Evolutionary conservation across 2,329 filamentous ascomycete genomes (phyloP).

Genomic region (Stagonosporopsis cucurbitacearum): DNA sequence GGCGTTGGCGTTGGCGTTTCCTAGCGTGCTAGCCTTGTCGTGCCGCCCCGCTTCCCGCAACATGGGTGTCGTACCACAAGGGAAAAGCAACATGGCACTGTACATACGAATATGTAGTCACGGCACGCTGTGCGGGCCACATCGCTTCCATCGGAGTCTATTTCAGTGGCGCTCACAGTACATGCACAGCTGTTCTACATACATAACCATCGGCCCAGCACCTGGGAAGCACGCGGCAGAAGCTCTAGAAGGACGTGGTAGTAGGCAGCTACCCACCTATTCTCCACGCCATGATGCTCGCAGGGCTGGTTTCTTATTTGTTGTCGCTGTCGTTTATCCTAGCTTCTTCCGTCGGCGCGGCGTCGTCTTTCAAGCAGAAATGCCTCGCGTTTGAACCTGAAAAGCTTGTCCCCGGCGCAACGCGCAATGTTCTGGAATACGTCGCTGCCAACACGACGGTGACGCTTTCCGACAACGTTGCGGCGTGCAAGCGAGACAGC

Average conservation of each 20-base stretch:
- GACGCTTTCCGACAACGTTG: slow-evolving; percentile 47
- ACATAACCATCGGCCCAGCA: too few relatives aligned
- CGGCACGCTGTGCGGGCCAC: slow-evolving; percentile 1
- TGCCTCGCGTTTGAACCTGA: slow-evolving; percentile 33
- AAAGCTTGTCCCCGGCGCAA: slow-evolving; percentile 20
- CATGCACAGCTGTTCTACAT: too few relatives aligned
- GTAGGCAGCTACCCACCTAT: too few relatives aligned
- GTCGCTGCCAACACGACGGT: slow-evolving; percentile 49
- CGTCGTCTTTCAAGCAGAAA: slow-evolving; percentile 19
- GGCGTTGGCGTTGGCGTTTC: neutral
- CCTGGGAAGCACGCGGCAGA: neutral
- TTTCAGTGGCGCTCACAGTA: neutral
- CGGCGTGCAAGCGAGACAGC: slow-evolving; percentile 42
- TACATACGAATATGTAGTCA: too few relatives aligned
- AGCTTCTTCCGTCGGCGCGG: too few relatives aligned
- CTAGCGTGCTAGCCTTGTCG: too few relatives aligned
- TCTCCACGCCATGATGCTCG: slow-evolving; percentile 8
- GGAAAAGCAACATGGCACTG: slow-evolving; percentile 2
- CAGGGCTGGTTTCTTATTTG: slow-evolving; percentile 2
- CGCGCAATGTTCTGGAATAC: slow-evolving; percentile 38
- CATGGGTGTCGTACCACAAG: slow-evolving; percentile 1
- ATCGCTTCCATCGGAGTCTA: neutral
- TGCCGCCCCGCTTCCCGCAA: slow-evolving; percentile 9
- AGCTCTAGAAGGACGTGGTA: too few relatives aligned
- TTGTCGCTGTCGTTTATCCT: slow-evolving; percentile 7